Evolutionary conservation across 768 basidiomycete species (phyloP).

Genomic region (Suillus clintonianus): DNA sequence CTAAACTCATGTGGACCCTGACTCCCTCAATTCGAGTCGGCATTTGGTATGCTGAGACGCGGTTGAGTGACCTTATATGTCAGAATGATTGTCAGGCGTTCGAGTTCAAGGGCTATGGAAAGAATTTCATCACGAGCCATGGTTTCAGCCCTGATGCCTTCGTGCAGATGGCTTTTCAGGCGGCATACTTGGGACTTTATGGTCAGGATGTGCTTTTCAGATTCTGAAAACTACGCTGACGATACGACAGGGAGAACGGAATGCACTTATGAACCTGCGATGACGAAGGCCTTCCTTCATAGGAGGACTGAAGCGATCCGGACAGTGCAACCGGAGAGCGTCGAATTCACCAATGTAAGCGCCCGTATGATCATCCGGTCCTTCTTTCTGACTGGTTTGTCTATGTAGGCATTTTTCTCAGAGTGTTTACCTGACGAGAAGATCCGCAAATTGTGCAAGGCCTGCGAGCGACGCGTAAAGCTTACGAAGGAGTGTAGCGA

Average conservation of each 20-base stretch:
- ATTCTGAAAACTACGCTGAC: not conserved
- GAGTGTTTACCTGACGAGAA: constrained; percentile 72
- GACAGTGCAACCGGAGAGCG: constrained; percentile 84
- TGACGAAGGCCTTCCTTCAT: constrained; percentile 96
- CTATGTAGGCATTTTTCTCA: constrained; percentile 76
- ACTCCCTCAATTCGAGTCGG: constrained; percentile 82
- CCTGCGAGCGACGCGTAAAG: constrained; percentile 82
- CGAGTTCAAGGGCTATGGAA: constrained; percentile 91
- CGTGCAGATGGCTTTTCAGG: constrained; percentile 99
- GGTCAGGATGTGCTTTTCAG: constrained; percentile 41
- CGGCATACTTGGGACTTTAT: constrained; percentile 91
- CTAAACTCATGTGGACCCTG: constrained; percentile 95
- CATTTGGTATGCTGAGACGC: constrained; percentile 91
- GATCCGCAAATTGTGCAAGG: constrained; percentile 71
- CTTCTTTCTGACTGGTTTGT: not conserved
- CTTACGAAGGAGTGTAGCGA: constrained; percentile 89
- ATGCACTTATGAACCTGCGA: constrained; percentile 96
- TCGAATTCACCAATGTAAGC: constrained; percentile 79
- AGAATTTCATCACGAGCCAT: constrained; percentile 93
- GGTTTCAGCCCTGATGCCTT: constrained; percentile 97
- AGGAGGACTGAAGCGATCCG: constrained; percentile 95
- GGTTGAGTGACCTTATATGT: constrained; percentile 93
- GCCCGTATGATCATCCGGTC: not conserved
- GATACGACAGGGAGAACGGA: constrained; percentile 68
- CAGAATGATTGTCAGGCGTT: constrained; percentile 96